These are phyloP conservation scores for Shiraia sp. DNA, from an alignment of 2,329 filamentous ascomycete genomes.

Conservation along the genomic window DNA sequence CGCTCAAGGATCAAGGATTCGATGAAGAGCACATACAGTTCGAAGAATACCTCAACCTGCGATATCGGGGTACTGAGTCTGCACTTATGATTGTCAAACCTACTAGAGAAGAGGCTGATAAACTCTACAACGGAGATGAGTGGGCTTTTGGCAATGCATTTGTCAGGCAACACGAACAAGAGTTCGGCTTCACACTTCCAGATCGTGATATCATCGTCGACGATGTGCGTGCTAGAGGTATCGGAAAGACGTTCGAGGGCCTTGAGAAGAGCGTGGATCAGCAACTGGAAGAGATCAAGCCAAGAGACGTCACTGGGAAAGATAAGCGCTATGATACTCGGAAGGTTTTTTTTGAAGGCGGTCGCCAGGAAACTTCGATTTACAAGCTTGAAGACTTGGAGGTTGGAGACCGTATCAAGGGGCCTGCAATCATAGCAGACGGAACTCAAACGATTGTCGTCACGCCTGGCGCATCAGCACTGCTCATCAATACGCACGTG, in stretches of 20 bases:
- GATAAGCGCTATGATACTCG: slow-evolving; percentile 68
- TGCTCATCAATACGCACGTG: slow-evolving; percentile 84
- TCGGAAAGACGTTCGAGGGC: slow-evolving; percentile 83
- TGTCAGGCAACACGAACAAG: slow-evolving; percentile 82
- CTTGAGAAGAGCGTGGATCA: slow-evolving; percentile 81
- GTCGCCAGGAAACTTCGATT: slow-evolving; percentile 75
- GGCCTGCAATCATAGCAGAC: slow-evolving; percentile 85
- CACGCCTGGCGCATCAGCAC: slow-evolving; percentile 73
- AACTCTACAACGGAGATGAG: slow-evolving; percentile 64
- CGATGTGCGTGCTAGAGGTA: slow-evolving; percentile 84
- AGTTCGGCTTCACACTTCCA: slow-evolving; percentile 87
- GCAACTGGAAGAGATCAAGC: slow-evolving; percentile 72
- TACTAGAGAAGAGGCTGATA: slow-evolving; percentile 61
- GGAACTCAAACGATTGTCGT: slow-evolving; percentile 92
- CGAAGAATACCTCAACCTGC: slow-evolving; percentile 92
- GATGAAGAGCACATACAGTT: slow-evolving; percentile 73
- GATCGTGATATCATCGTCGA: slow-evolving; percentile 89
- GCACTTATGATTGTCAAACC: slow-evolving; percentile 88
- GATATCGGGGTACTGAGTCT: slow-evolving; percentile 88
- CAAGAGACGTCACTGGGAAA: slow-evolving; percentile 59
- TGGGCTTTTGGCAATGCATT: slow-evolving; percentile 88
- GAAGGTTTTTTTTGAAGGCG: slow-evolving; percentile 83
- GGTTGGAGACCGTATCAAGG: slow-evolving; percentile 72
- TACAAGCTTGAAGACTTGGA: slow-evolving; percentile 78
- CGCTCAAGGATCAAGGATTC: slow-evolving; percentile 79